phyloP scores from a whole-genome alignment of 1,139 yeast species.

The Entelexis paramagnoliae region DNA sequence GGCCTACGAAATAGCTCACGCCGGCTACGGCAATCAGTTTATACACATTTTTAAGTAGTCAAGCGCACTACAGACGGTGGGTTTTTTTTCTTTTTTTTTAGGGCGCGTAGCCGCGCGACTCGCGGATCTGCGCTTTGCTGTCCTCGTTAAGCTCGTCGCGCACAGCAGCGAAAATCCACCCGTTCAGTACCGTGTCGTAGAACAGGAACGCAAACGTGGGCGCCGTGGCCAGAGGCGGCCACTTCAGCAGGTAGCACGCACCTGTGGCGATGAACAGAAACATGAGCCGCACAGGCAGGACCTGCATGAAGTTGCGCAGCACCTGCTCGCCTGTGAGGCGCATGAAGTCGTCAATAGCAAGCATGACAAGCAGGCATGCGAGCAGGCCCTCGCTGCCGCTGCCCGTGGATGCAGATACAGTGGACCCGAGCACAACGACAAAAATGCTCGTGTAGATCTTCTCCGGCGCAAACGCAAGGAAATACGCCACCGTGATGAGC shows the following conservation, averaged over 20 bases:
- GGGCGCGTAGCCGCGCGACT: constrained; percentile 19
- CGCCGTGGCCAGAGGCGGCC: constrained; percentile 38
- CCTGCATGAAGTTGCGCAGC: constrained; percentile 48
- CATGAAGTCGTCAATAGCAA: constrained; percentile 29
- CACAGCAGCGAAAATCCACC: constrained; percentile 27
- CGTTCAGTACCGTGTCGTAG: constrained; percentile 36
- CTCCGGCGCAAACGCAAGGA: constrained; percentile 34
- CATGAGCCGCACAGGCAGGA: constrained; percentile 58
- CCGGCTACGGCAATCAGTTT: too few relatives aligned
- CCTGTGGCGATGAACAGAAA: constrained; percentile 43
- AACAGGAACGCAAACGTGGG: constrained; percentile 44
- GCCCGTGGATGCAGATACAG: constrained; percentile 41
- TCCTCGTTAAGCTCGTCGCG: constrained; percentile 35
- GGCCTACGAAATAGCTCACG: too few relatives aligned
- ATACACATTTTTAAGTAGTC: too few relatives aligned
- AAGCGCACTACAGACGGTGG: too few relatives aligned
- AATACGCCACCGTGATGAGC: constrained; percentile 33
- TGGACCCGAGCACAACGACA: constrained; percentile 44
- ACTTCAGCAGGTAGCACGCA: constrained; percentile 34
- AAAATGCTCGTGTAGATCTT: constrained; percentile 36
- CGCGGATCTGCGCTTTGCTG: constrained; percentile 23
- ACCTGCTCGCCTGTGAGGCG: constrained; percentile 25
- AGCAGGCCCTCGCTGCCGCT: constrained; percentile 38
- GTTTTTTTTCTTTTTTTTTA: too few relatives aligned
- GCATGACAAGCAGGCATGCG: constrained; percentile 34